phyloP scores from a whole-genome alignment of 192 early-diverging fungal genomes.

The Backusella circina region DNA sequence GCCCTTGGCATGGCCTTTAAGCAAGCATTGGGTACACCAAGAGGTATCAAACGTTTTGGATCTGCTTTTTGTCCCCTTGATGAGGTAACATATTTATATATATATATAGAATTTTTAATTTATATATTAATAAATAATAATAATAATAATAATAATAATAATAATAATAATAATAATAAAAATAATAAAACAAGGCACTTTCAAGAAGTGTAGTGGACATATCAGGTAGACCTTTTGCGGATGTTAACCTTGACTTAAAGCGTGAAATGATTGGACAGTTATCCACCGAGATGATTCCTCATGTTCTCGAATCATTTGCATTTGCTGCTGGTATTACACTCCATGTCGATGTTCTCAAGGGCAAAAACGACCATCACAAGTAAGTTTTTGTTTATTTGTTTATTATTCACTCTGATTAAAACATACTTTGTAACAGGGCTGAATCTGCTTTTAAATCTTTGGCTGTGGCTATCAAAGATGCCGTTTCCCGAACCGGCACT shows the following conservation, averaged over 20 bases:
- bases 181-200: slow-evolving; percentile 61
- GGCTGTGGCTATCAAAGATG: slow-evolving; percentile 90
- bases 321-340: slow-evolving; percentile 91
- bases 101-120: background rate
- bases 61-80: slow-evolving; percentile 95
- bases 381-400: slow-evolving; percentile 33
- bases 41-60: slow-evolving; percentile 90
- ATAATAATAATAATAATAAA: background rate
- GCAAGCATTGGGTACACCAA: slow-evolving; percentile 83
- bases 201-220: slow-evolving; percentile 95
- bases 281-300: slow-evolving; percentile 98
- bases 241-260: slow-evolving; percentile 82
- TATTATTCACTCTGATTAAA: background rate
- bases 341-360: slow-evolving; percentile 93
- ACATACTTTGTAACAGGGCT: slow-evolving; percentile 48
- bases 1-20: slow-evolving; percentile 93
- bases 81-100: slow-evolving; percentile 51
- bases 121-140: background rate
- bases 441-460: slow-evolving; percentile 98
- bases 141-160: background rate
- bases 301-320: slow-evolving; percentile 92
- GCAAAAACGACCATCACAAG: slow-evolving; percentile 96
- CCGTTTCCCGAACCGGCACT: slow-evolving; percentile 79
- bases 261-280: slow-evolving; percentile 88
- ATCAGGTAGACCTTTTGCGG: slow-evolving; percentile 86